Evolutionary conservation across 148 eudicot species (phyloP), one percentile per base, ranked within the genome.

Genomic region (Bassia scoparia): DNA sequence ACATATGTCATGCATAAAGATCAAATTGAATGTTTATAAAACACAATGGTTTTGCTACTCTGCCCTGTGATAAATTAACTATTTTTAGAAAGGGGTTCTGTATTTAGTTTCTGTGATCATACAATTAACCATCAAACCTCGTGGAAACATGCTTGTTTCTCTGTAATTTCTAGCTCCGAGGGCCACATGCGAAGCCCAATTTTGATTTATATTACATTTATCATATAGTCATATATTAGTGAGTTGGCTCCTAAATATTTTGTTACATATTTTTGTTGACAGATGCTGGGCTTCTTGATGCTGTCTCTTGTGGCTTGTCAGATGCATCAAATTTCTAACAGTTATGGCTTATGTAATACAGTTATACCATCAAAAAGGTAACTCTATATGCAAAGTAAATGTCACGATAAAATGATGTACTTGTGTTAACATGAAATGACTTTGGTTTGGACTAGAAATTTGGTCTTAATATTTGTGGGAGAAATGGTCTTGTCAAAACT

Each of bases 301-400:
- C 96, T 78, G 87, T 87, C 73, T 50, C 91, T 71, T 74, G 83
- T 84, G 90, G 86, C 41, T 88, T 90, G 71, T 80, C 86, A 52
- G 97, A 91, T 74, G 84, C 87, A 80, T 86, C 81, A 84, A 74
- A 73, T 95, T 90, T 85, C 76, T 95, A 21, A 87, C 81, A 29
- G 92, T 95, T 61, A 95, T 95, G 97, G 92, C 99, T 79, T 89
- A 67, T 95, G 99, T 83, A 92, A 95, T 74, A 95, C 99, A 18
- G 97, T 91, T 31, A 77, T 89, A 71, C 96, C 99, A 61, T 82
- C 88, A 59, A 82, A 75, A 78, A 95, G 99, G 97, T 95, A 68
- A 78, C 59, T 61, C 49, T 26, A 48, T 55, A 63, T 27, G 70
- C n/a, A 24, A 60, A 43, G 29, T 27, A 13, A 59, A 67, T 38